phyloP scores from a whole-genome alignment of 164 flowering plant genomes.

The Macadamia tetraphylla region DNA sequence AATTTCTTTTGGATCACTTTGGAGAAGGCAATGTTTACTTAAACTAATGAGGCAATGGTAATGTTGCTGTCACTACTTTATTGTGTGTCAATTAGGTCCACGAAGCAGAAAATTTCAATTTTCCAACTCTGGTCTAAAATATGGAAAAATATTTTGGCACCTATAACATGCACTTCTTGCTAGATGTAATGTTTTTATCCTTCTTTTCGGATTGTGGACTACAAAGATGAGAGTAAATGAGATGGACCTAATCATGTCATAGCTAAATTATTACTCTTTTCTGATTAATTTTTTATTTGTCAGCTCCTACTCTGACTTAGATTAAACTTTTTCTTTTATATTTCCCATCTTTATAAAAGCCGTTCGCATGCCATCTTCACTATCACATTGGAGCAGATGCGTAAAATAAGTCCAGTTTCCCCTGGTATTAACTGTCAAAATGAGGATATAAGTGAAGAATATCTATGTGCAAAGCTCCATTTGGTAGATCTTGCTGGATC shows the following conservation, averaged over 20 bases:
- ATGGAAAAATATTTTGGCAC: background rate
- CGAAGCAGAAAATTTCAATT: background rate
- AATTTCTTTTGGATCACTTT: background rate
- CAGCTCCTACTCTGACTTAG: constrained; percentile 2
- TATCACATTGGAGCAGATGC: constrained; percentile 93
- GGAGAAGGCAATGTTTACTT: background rate
- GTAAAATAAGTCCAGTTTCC: constrained; percentile 34
- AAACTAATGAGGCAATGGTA: too few relatives aligned
- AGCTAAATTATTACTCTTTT: background rate
- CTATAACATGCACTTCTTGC: background rate
- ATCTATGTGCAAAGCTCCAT: constrained; percentile 90
- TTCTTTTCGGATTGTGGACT: background rate
- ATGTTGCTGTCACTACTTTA: background rate
- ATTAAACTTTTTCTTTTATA: constrained; percentile 6
- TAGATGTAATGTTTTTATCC: background rate
- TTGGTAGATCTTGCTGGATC: constrained; percentile 99
- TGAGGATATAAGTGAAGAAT: constrained; percentile 72
- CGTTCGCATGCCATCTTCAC: constrained; percentile 99
- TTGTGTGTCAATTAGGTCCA: background rate
- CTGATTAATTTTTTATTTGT: background rate
- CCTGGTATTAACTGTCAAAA: constrained; percentile 35
- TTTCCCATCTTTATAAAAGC: constrained; percentile 32
- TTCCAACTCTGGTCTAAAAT: background rate
- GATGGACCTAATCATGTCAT: background rate
- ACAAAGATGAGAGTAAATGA: background rate